Evolutionary conservation across 176 grass and related monocot species (phyloP).

Genomic region (Alloteropsis semialata): DNA sequence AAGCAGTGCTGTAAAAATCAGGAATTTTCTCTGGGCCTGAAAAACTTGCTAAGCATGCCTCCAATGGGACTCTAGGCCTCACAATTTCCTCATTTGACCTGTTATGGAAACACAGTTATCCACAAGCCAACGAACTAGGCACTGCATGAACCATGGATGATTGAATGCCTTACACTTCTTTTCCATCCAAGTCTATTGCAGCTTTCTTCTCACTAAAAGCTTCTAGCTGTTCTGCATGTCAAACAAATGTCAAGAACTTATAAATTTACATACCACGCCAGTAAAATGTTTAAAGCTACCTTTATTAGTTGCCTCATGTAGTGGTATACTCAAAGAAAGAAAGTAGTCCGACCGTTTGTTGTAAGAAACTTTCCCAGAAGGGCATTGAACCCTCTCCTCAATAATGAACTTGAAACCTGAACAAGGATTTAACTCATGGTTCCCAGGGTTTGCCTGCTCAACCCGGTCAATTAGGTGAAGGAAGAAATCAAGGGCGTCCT

Average conservation of each 20-base stretch:
- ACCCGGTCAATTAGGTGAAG: constrained; percentile 87
- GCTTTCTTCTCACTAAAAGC: constrained; percentile 68
- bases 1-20: constrained; percentile 89
- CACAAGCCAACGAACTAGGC: neutral
- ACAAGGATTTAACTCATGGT: constrained; percentile 65
- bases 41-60: constrained; percentile 90
- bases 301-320: constrained; percentile 89
- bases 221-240: constrained; percentile 78
- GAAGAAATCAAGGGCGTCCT: constrained; percentile 95
- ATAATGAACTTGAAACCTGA: constrained; percentile 86
- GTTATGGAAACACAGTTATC: constrained; percentile 19
- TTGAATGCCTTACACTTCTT: constrained; percentile 61
- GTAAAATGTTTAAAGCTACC: constrained; percentile 41
- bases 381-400: constrained; percentile 87
- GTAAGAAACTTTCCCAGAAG: constrained; percentile 96
- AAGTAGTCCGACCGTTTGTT: constrained; percentile 75
- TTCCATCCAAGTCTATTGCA: constrained; percentile 75
- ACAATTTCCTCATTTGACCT: constrained; percentile 84
- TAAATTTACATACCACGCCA: neutral
- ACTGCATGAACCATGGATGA: constrained; percentile 1
- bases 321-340: constrained; percentile 88
- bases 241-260: constrained; percentile 41
- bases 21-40: constrained; percentile 74
- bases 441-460: constrained; percentile 74
- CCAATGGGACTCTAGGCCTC: constrained; percentile 84